phyloP scores from a whole-genome alignment of 106 monocot species.

The Dioscorea zingiberensis region DNA sequence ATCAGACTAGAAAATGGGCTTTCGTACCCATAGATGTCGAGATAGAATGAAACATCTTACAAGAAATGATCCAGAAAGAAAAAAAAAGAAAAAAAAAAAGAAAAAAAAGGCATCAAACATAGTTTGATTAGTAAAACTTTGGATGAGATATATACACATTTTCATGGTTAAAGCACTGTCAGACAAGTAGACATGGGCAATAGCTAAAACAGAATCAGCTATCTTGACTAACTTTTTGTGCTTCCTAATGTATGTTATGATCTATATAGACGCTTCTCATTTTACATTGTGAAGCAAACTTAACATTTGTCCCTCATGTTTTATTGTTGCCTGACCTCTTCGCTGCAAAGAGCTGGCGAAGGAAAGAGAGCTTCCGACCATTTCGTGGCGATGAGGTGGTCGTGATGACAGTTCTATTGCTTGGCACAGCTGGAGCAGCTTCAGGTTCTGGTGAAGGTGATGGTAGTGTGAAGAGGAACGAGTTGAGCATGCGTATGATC shows the following conservation, averaged over 20 bases:
- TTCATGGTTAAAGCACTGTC: no score
- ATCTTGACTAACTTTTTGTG: no score
- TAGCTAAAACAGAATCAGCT: no score
- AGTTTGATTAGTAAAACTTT: no score
- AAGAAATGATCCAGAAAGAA: no score
- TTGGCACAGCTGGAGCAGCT: constrained; percentile 8
- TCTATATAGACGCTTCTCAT: neutral
- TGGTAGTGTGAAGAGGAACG: constrained; percentile 58
- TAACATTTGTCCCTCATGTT: constrained; percentile 12
- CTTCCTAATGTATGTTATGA: neutral
- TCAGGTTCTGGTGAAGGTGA: constrained; percentile 35
- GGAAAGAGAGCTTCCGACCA: constrained; percentile 70
- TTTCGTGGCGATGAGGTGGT: constrained; percentile 28
- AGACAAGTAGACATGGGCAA: no score
- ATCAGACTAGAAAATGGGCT: no score
- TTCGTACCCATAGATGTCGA: no score
- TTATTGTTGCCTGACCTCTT: constrained; percentile 36
- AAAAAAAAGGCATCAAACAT: no score
- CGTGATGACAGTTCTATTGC: constrained; percentile 20
- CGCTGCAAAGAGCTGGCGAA: constrained; percentile 28
- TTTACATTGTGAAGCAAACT: neutral
- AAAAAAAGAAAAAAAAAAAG: no score
- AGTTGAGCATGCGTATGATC: constrained; percentile 72
- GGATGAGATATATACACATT: no score
- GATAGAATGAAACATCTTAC: no score